Base-by-base conservation (phyloP, 495 filamentous ascomycete species). In the Aspergillus saccharolyticus region DNA sequence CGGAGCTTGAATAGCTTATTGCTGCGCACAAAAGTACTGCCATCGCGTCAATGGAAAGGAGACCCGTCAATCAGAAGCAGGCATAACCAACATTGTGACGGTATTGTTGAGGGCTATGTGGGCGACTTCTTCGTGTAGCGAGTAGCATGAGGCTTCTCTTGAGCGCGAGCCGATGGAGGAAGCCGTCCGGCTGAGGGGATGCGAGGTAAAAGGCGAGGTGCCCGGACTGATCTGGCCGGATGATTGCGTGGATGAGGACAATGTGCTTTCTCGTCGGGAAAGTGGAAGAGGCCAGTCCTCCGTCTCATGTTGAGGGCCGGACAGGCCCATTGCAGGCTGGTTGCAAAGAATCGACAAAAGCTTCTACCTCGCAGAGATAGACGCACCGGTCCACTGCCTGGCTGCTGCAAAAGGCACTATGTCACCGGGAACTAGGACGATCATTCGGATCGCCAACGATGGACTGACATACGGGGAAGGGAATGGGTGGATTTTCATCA, bases 1-100 rank as follows among this genome's bases (percentile, higher is more conserved):
- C 70, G 69, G n/a, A 78, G 53, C 52, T 74, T 75, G 63, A 78
- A 78, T 3, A 74, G 52, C 33, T 73, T 69, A 6, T 66, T 65
- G 49, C 65, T 69, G 39, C 71, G 69, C 17, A 76, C 63, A 44
- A 78, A 78, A 1, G 74, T 74, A 39, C 75, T 78, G 42, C 20
- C 16, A 51, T 7, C 44, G 1, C 28, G 45, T 51, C 22, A 51
- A 43, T 28, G 42, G 20, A 44, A 20, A 17, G 24, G 19, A 15
- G n/a, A 22, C 25, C 20, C 50, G 6, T 19, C 25, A 4, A 7
- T 16, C 17, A 9, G 21, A 17, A 25, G 14, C 12, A 12, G 16
- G 16, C 19, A 10, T 30, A 6, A 65, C 74, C 18, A 57, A 78
- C 74, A 76, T 69, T 6, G 74, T 75, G 62, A 78, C 72, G 16